A percentile compares a stretch with the other conserved stretches of the same genome.
Conservation (phyloP, 2,329 filamentous ascomycete genomes). For the Monosporascus cannonballus region DNA sequence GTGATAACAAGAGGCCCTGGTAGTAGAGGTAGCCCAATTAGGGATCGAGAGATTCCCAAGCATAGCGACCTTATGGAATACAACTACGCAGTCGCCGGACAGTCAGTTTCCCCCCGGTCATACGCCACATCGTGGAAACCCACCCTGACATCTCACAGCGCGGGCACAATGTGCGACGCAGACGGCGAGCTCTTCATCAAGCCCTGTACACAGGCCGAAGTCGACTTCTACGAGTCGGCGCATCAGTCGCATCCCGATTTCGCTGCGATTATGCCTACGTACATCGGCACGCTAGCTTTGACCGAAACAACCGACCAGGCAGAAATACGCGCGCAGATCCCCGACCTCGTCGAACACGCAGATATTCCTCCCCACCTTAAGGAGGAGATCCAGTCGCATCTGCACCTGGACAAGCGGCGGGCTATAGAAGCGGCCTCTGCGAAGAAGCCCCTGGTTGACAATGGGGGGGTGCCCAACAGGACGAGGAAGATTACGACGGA, state of each 20-base stretch:
- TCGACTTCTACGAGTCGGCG: slow-evolving; percentile 82
- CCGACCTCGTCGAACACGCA: slow-evolving; percentile 31
- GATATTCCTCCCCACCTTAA: slow-evolving; percentile 37
- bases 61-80: slow-evolving; percentile 60
- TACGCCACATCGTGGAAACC: slow-evolving; percentile 3
- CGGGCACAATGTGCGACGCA: slow-evolving; percentile 80
- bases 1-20: slow-evolving; percentile 11
- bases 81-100: slow-evolving; percentile 73
- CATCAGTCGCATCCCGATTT: slow-evolving; percentile 63
- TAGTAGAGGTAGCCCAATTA: slow-evolving; percentile 17
- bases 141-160: slow-evolving; percentile 45
- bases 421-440: slow-evolving; percentile 9
- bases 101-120: slow-evolving; percentile 51
- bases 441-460: slow-evolving; percentile 12
- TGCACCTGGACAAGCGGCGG: slow-evolving; percentile 16
- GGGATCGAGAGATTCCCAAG: slow-evolving; percentile 41
- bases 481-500: slow-evolving; percentile 65
- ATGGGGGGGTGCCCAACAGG: slow-evolving; percentile 44
- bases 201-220: slow-evolving; percentile 79
- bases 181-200: slow-evolving; percentile 88
- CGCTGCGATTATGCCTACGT: slow-evolving; percentile 74
- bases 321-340: slow-evolving; percentile 44
- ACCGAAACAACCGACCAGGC: slow-evolving; percentile 44
- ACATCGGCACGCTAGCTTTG: slow-evolving; percentile 74
- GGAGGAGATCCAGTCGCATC: slow-evolving; percentile 32